A percentile compares a stretch with the other conserved stretches of the same genome.
phyloP scores from a whole-genome alignment of 805 yeast species.

The Saccharomycopsis amapae region DNA sequence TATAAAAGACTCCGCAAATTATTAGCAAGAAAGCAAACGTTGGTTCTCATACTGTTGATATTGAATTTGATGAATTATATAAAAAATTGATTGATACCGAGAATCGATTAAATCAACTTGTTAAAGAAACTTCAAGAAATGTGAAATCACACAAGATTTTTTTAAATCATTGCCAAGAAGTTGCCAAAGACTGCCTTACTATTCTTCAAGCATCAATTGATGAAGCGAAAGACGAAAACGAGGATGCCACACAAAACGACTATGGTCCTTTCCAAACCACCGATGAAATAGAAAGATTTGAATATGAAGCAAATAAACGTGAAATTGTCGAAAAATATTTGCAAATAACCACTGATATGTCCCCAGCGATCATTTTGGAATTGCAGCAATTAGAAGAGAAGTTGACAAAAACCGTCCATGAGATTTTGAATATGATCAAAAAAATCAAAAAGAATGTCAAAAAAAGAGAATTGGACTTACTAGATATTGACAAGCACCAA shows the following conservation, averaged over 20 bases:
- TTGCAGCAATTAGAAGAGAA: slow-evolving; percentile 17
- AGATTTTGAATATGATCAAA: slow-evolving; percentile 16
- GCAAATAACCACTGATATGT: slow-evolving; percentile 12
- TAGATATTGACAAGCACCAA: slow-evolving; percentile 18
- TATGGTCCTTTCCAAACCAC: slow-evolving; percentile 2
- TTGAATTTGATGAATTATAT: slow-evolving; percentile 10
- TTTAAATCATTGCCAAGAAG: slow-evolving; percentile 10
- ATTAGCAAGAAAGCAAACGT: slow-evolving; percentile 15
- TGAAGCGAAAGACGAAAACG: neutral
- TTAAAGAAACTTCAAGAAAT: slow-evolving; percentile 10
- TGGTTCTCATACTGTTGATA: slow-evolving; percentile 13
- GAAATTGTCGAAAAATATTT: slow-evolving; percentile 15
- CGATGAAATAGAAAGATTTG: slow-evolving; percentile 5
- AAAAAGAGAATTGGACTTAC: slow-evolving; percentile 16
- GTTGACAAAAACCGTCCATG: slow-evolving; percentile 12
- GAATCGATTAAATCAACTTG: slow-evolving; percentile 3
- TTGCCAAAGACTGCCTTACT: slow-evolving; percentile 12
- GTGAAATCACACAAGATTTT: slow-evolving; percentile 11
- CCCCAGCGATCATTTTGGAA: slow-evolving; percentile 19
- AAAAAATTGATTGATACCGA: slow-evolving; percentile 4
- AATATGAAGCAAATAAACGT: neutral
- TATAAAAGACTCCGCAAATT: slow-evolving; percentile 17
- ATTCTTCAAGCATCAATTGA: slow-evolving; percentile 8
- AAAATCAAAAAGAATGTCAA: slow-evolving; percentile 13
- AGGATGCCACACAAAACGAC: neutral